Evolutionary conservation across 2,329 filamentous ascomycete species (phyloP).

Genomic region (Cercospora sp.): DNA sequence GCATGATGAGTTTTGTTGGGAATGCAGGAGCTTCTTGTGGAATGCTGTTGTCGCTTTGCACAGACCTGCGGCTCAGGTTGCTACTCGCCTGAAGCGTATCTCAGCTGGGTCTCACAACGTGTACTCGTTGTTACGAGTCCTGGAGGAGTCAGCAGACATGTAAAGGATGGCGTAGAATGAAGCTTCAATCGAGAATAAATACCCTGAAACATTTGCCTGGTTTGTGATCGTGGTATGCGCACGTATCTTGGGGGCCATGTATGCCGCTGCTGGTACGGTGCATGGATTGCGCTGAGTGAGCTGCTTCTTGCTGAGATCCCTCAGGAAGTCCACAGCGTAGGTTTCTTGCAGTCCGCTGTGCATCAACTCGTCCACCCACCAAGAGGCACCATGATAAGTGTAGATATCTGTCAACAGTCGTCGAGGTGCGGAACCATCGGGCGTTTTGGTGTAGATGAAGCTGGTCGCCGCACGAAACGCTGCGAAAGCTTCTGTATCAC

Average conservation of each 20-base stretch:
- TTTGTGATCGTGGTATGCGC: conserved; percentile 2
- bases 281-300: background rate
- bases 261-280: background rate
- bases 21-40: background rate
- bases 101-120: background rate
- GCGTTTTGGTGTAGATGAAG: conserved; percentile 23
- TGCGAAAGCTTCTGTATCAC: background rate
- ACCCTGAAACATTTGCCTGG: background rate
- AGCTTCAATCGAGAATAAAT: background rate
- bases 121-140: too few species aligned
- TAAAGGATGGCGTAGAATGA: background rate
- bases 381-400: background rate
- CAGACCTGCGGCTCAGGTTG: background rate
- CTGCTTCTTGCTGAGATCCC: background rate
- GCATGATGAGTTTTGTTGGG: background rate
- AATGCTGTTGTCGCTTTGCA: background rate
- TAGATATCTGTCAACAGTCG: conserved; percentile 26
- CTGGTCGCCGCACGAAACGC: conserved; percentile 7
- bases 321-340: background rate
- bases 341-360: background rate
- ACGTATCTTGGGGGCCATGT: background rate
- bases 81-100: background rate
- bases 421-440: conserved; percentile 16
- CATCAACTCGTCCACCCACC: background rate
- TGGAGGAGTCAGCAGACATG: background rate